Base-by-base conservation (phyloP, 108 stramenopile genomes). In the Stephanodiscus triporus region DNA sequence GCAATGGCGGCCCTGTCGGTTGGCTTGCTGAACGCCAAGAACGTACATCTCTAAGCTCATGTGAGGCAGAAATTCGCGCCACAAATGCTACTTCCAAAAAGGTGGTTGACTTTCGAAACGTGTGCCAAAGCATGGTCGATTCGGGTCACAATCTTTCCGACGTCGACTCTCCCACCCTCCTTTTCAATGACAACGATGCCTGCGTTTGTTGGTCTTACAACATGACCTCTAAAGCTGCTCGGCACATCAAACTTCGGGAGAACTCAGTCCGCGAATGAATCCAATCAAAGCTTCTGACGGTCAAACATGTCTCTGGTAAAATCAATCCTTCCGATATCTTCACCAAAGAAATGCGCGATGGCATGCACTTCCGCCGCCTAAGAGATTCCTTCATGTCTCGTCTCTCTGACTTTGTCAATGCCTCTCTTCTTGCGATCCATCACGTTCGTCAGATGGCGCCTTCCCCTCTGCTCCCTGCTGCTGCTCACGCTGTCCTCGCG, bases 181-280 rank as follows among this genome's bases (percentile, higher is more conserved):
- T 73, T 4, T 64, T 64, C 63, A 63, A 73, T 34, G 24, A 73
- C 40, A 73, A 73, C 72, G 19, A 73, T 55, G 72, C 63, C 19
- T 57, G 56, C 7, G 62, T 73, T 1, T 13, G 53, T 2, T 73
- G 51, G 72, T 40, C 62, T 9, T 6, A 47, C 24, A 53, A 62
- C 8, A 49, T 63, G 7, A 64, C 63, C 6, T 53, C 48, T 61
- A 64, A 63, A 14, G 72, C 51, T 20, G 54, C 40, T 37, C 56
- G 64, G 30, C 62, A 73, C 42, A 53, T 63, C 23, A 55, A 73
- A 16, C 63, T 73, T 17, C 72, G 57, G 6, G 53, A 63, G 16
- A 64, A 54, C 37, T n/a, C 36, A 2, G 53, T 73, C 11, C 37
- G 72, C 14, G 37, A 73, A 43, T 22, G 32, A 13, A 26, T 36